phyloP scores from a whole-genome alignment of 331 rosid genomes.

The Rhamnella rubrinervis region DNA sequence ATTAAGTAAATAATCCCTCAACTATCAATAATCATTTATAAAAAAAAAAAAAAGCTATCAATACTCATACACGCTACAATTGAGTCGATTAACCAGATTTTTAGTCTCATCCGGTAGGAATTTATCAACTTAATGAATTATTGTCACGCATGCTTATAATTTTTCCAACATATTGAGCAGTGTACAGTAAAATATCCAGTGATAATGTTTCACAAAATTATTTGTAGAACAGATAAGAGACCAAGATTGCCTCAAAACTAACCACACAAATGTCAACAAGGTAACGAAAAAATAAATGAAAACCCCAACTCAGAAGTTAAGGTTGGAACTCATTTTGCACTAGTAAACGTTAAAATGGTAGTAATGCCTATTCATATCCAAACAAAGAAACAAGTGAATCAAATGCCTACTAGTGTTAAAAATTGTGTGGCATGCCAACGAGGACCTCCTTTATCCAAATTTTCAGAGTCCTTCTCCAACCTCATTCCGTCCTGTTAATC shows the following conservation, averaged over 20 bases:
- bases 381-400: slow-evolving; percentile 19
- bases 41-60: background rate
- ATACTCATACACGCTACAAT: slow-evolving; percentile 9
- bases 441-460: slow-evolving; percentile 42
- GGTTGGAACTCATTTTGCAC: background rate
- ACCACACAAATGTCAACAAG: background rate
- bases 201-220: background rate
- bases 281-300: background rate
- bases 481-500: slow-evolving; percentile 27
- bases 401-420: slow-evolving; percentile 62
- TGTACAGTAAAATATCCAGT: too few relatives aligned
- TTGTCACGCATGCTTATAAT: background rate
- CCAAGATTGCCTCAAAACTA: background rate
- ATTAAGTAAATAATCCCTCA: background rate
- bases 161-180: too few relatives aligned
- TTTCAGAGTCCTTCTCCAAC: slow-evolving; percentile 28
- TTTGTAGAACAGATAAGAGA: background rate
- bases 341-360: background rate
- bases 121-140: slow-evolving; percentile 8
- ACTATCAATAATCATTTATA: background rate
- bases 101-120: slow-evolving; percentile 8
- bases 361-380: slow-evolving; percentile 3
- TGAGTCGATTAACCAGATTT: background rate
- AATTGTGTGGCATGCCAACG: slow-evolving; percentile 62
- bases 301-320: background rate